Evolutionary conservation across 1,139 yeast species (phyloP).

Genomic region (Saccharomyces hybrid): DNA sequence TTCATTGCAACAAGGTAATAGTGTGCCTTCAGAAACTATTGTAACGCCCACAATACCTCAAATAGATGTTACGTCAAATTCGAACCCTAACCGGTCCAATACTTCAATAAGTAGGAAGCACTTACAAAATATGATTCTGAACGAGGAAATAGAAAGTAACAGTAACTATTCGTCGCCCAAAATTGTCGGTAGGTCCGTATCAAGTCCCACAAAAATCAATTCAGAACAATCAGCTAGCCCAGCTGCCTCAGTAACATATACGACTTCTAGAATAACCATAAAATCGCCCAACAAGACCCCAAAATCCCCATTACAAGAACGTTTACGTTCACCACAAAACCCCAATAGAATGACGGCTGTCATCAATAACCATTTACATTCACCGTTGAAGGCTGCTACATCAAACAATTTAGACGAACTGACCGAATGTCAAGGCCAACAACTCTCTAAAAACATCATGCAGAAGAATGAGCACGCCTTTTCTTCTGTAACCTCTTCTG

Average conservation of each 20-base stretch:
- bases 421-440: slow-evolving; percentile 2
- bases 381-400: slow-evolving; percentile 17
- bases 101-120: neutral
- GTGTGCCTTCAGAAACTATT: neutral
- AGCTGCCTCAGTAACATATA: slow-evolving; percentile 30
- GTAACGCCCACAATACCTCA: slow-evolving; percentile 1
- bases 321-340: slow-evolving; percentile 24
- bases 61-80: neutral
- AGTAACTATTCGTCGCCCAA: neutral
- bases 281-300: slow-evolving; percentile 19
- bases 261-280: slow-evolving; percentile 31
- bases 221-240: slow-evolving; percentile 21
- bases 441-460: neutral
- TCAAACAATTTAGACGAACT: neutral
- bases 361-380: slow-evolving; percentile 27
- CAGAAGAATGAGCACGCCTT: neutral
- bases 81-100: too few species aligned
- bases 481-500: neutral
- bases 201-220: neutral
- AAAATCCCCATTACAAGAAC: slow-evolving; percentile 9
- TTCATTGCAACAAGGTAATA: neutral
- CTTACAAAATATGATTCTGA: neutral
- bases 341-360: slow-evolving; percentile 27
- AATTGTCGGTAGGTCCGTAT: neutral
- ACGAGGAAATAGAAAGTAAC: neutral